phyloP scores from a whole-genome alignment of 139 green algal species.

The Chlamydomonas incerta region DNA sequence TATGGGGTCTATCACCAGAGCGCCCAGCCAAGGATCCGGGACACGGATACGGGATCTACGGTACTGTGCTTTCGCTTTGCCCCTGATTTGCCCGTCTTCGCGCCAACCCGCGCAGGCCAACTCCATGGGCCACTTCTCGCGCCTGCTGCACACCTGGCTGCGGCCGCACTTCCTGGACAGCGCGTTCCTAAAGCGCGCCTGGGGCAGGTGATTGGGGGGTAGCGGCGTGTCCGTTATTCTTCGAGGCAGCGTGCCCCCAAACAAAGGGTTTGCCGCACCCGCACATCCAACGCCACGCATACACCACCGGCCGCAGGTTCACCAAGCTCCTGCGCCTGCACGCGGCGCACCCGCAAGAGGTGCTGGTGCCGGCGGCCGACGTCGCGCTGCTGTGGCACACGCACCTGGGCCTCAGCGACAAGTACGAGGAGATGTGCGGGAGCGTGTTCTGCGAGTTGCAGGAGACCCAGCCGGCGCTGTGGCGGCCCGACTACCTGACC shows the following conservation, averaged over 20 bases:
- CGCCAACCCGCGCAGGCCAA: neutral
- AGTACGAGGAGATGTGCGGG: neutral
- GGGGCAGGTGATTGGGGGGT: too few species aligned
- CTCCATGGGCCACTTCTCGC: neutral
- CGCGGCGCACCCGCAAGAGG: neutral
- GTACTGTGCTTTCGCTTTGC: too few species aligned
- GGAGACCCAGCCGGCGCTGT: too few species aligned
- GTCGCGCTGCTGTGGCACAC: constrained; percentile 4
- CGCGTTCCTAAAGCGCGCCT: neutral
- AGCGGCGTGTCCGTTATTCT: too few species aligned
- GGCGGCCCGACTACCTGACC: neutral
- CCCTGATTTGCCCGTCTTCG: too few species aligned
- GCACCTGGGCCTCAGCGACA: neutral
- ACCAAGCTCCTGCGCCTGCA: neutral
- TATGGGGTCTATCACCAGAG: too few species aligned
- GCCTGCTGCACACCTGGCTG: neutral
- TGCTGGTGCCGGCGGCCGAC: constrained; percentile 16
- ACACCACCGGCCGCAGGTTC: neutral
- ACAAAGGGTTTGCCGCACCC: too few species aligned
- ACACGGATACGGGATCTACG: too few species aligned
- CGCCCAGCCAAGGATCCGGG: too few species aligned
- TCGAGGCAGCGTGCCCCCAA: too few species aligned
- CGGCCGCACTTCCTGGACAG: neutral
- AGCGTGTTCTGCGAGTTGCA: neutral
- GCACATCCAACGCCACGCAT: too few species aligned